Base-by-base conservation (phyloP, 768 basidiomycete genomes). In the Ramaria sp. region DNA sequence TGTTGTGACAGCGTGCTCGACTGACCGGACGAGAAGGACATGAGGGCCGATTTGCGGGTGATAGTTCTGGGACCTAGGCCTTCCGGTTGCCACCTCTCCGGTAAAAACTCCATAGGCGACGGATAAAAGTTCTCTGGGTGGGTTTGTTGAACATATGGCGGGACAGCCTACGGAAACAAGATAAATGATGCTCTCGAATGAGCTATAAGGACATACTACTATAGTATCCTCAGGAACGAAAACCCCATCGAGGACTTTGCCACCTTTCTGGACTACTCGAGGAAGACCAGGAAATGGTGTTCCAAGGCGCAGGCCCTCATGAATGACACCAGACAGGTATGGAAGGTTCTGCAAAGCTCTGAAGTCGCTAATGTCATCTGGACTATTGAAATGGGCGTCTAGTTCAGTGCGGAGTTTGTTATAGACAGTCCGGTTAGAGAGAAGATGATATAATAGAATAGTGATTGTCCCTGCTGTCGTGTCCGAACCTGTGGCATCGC, bases 311-410 rank as follows among this genome's bases (percentile, higher is more conserved):
- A 72, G 59, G 7, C 63, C 48, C 51, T 72, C 70, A 47, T 64
- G 58, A 30, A 69, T 56, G 13, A 67, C 66, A 1, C 63, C 70
- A 51, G 62, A 61, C 42, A 71, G 65, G 50, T 65, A 68, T 1
- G 68, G 66, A 22, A 71, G 61, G 3, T 56, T 28, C 5, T 55
- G 39, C 13, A 71, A 60, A 4, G 45, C 50, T 27, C 55, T 48
- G 15, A 64, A 47, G 5, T 43, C 20, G 4, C 8, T 8, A 2
- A 53, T 52, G 12, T 43, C 27, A 5, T 49, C 57, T 24, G 57
- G 56, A 5, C 47, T 58, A 25, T 58, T 56, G 56, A 67, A 68
- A 6, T 56, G 57, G 5, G 45, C 28, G 44, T 65, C 65, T 15
- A 70, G 60, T 55, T 68, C 68, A 7, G 39, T 44, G 12, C 56